Percentiles rank a stretch among this genome's conserved stretches.
Conservation (phyloP, 176 grass and related monocot genomes). For the Phoenix dactylifera region DNA sequence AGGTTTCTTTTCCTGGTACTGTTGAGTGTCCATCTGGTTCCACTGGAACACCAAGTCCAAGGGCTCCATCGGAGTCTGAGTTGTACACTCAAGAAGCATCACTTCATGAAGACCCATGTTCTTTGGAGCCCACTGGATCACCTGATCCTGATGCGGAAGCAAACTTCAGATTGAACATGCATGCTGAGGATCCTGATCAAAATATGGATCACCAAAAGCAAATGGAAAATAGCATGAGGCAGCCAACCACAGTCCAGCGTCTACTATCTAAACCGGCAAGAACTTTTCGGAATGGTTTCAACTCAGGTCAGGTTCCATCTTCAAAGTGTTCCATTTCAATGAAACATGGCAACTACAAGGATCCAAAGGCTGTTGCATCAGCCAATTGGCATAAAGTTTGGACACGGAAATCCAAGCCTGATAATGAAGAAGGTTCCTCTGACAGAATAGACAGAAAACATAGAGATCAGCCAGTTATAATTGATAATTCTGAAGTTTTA, state of each 20-base stretch:
- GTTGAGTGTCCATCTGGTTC: neutral
- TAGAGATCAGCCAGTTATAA: slow-evolving; percentile 5
- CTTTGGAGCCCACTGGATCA: slow-evolving; percentile 13
- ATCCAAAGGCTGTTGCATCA: slow-evolving; percentile 10
- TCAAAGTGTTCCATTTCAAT: slow-evolving; percentile 22
- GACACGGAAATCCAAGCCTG: slow-evolving; percentile 29
- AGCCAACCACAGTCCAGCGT: slow-evolving; percentile 3
- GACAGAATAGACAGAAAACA: slow-evolving; percentile 19
- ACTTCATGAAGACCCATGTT: neutral
- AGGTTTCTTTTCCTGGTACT: neutral
- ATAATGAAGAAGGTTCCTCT: slow-evolving; percentile 34
- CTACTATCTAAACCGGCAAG: slow-evolving; percentile 13
- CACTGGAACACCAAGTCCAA: slow-evolving; percentile 19
- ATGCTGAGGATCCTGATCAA: slow-evolving; percentile 8
- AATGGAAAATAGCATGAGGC: neutral
- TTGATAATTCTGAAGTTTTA: slow-evolving; percentile 41
- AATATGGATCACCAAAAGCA: slow-evolving; percentile 20
- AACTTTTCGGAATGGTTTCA: slow-evolving; percentile 13
- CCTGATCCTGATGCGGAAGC: slow-evolving; percentile 10
- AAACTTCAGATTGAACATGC: slow-evolving; percentile 4
- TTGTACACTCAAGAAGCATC: slow-evolving; percentile 23
- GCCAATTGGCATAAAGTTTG: slow-evolving; percentile 33
- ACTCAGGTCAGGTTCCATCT: neutral
- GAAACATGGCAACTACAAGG: slow-evolving; percentile 32
- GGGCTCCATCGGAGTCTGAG: slow-evolving; percentile 29